Evolutionary conservation across 225 moss, liverwort and hornwort species (phyloP).

Genomic region (Marchantia paleacea): DNA sequence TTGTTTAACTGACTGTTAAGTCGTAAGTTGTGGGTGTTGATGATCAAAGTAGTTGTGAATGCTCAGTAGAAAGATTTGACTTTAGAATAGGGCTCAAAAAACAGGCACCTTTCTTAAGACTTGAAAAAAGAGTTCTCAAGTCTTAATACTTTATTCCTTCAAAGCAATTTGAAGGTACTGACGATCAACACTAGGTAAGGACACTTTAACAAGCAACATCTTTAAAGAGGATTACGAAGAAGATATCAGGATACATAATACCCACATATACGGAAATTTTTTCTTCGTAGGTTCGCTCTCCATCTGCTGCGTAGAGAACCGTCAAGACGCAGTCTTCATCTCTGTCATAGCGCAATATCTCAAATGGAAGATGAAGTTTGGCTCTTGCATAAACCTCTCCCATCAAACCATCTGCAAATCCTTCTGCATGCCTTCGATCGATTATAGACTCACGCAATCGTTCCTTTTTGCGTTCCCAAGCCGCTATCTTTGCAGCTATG

Average conservation of each 20-base stretch:
- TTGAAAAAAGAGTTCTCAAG: too few species aligned
- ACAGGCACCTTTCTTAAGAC: too few species aligned
- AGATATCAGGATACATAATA: background rate
- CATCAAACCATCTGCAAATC: conserved; percentile 64
- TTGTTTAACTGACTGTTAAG: too few species aligned
- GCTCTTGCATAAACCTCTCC: conserved; percentile 66
- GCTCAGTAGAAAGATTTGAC: too few species aligned
- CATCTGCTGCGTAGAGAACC: conserved; percentile 65
- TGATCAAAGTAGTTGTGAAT: too few species aligned
- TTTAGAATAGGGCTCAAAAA: too few species aligned
- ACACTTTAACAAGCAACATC: background rate
- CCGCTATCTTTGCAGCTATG: conserved; percentile 35
- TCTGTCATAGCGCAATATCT: conserved; percentile 54
- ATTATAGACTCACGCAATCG: conserved; percentile 47
- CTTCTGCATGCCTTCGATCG: conserved; percentile 60
- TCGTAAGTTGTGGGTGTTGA: too few species aligned
- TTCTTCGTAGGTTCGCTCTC: conserved; percentile 60
- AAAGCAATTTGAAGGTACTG: too few species aligned
- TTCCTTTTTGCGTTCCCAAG: conserved; percentile 29
- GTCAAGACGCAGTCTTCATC: conserved; percentile 83
- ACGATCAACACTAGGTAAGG: too few species aligned
- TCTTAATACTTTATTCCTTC: too few species aligned
- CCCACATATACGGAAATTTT: conserved; percentile 58
- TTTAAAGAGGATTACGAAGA: background rate
- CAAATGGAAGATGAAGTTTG: conserved; percentile 60